Base-by-base conservation (phyloP, 2,329 filamentous ascomycete species). In the Cryphonectria japonica region DNA sequence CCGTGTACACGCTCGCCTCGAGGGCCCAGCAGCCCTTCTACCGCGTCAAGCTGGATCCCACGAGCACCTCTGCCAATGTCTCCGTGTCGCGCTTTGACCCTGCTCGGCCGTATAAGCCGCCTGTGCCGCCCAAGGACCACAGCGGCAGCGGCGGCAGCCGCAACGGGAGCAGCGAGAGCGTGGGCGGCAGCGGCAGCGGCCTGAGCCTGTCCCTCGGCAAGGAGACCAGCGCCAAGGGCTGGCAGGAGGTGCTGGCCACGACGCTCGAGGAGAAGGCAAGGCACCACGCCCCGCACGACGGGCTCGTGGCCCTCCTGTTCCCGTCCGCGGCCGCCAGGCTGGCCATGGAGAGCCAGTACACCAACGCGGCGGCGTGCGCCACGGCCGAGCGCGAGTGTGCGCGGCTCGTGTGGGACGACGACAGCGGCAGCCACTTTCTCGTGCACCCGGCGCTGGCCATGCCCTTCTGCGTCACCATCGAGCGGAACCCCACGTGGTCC, bases 311-410 rank as follows among this genome's bases (percentile, higher is more conserved):
- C 1, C 83, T 91, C 0, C 85, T 93, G 19, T 92, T 93, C 80
- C 92, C 92, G 1, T 81, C 83, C 1, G 88, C 89, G 0, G 90
- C 90, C 16, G 87, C 90, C 0, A 88, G 86, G 61, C 85, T 90
- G 78, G 91, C 89, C 1, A 82, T 90, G 1, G 89, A 91, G 71
- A 67, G 46, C 59, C 84, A 86, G 37, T 81, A 90, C 2, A 83
- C 86, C 60, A 89, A 92, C 76, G 83, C 86, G 2, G 83, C 86
- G 0, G 86, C 91, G 13, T 84, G 90, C 4, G 84, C 85, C 71
- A 87, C 90, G 46, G 91, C 91, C 0, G 89, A 92, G 77, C 85
- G 87, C 43, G 91, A 94, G 80, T 90, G 88, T 75, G 92, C 89
- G 34, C 86, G 90, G 2, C 86, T 95, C 2, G 88, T 92, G n/a